Percentiles rank a stretch among this genome's conserved stretches.
Evolutionary conservation across 805 yeast genomes (phyloP).

Genomic region (Torulaspora franciscae): DNA sequence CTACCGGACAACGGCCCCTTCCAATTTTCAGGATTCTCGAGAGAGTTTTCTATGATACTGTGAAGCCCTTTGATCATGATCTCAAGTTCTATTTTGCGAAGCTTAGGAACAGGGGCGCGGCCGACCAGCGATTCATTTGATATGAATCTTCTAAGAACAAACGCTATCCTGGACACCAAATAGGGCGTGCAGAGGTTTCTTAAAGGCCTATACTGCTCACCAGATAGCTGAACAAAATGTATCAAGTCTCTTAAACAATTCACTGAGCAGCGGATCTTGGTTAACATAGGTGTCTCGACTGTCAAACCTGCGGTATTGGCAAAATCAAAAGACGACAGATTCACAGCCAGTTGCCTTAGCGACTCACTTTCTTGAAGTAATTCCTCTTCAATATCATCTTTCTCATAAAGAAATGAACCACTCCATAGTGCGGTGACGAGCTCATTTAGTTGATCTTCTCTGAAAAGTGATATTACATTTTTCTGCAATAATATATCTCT

Average conservation of each 20-base stretch:
- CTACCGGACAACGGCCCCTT: slow-evolving; percentile 10
- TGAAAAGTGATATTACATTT: slow-evolving; percentile 32
- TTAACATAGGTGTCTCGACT: slow-evolving; percentile 40
- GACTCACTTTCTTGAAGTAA: slow-evolving; percentile 29
- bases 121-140: slow-evolving; percentile 58
- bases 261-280: slow-evolving; percentile 48
- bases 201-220: slow-evolving; percentile 17
- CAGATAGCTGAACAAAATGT: slow-evolving; percentile 35
- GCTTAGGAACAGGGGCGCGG: slow-evolving; percentile 57
- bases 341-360: slow-evolving; percentile 38
- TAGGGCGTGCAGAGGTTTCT: slow-evolving; percentile 40
- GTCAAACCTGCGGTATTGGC: slow-evolving; percentile 62
- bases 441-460: slow-evolving; percentile 37
- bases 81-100: slow-evolving; percentile 61
- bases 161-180: slow-evolving; percentile 53
- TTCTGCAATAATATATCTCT: slow-evolving; percentile 41
- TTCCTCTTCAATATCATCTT: slow-evolving; percentile 49
- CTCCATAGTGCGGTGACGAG: slow-evolving; percentile 50
- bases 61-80: slow-evolving; percentile 43
- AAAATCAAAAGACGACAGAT: slow-evolving; percentile 41
- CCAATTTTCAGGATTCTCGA: not conserved
- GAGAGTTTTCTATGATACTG: slow-evolving; percentile 21
- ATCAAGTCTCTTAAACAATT: slow-evolving; percentile 54
- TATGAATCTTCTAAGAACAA: slow-evolving; percentile 57
- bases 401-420: slow-evolving; percentile 54